These are phyloP conservation scores for Fraxinus nigra DNA, from an alignment of 305 asterid genomes.

Conservation along the genomic window DNA sequence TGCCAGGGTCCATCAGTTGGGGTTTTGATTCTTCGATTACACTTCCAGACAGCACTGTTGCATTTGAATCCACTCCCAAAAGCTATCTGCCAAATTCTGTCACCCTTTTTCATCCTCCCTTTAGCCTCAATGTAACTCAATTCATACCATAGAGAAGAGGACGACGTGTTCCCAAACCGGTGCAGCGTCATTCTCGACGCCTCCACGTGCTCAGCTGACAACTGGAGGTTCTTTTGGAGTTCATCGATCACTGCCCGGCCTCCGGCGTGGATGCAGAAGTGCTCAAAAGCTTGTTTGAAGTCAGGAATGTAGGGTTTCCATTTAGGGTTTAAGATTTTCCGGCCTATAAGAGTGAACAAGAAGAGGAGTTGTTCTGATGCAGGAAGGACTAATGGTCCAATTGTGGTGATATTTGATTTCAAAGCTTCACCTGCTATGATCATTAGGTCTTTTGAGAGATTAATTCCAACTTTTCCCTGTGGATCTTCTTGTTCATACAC, in stretches of 20 bases:
- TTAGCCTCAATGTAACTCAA: conserved; percentile 62
- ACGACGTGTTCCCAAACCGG: conserved; percentile 73
- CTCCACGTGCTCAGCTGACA: conserved; percentile 79
- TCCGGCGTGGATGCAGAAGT: conserved; percentile 84
- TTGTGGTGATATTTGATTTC: conserved; percentile 71
- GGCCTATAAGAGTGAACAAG: conserved; percentile 62
- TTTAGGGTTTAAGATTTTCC: conserved; percentile 64
- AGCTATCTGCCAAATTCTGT: conserved; percentile 77
- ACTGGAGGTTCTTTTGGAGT: conserved; percentile 68
- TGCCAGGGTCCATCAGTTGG: conserved; percentile 64
- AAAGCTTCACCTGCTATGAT: conserved; percentile 74
- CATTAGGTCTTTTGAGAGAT: conserved; percentile 72
- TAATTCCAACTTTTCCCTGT: conserved; percentile 68
- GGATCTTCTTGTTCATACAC: conserved; percentile 76
- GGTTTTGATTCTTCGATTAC: conserved; percentile 54
- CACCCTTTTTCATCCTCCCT: conserved; percentile 72
- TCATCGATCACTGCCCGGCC: conserved; percentile 85
- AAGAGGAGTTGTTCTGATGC: conserved; percentile 78
- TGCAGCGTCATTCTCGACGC: conserved; percentile 83
- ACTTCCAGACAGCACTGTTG: conserved; percentile 82
- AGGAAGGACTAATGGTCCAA: conserved; percentile 73
- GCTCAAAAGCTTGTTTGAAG: conserved; percentile 77
- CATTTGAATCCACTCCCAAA: conserved; percentile 80
- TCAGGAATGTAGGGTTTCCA: conserved; percentile 88
- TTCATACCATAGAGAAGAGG: conserved; percentile 80